These are phyloP conservation scores for Kalaharituber pfeilii DNA, from an alignment of 2,329 filamentous ascomycete species.

Conservation along the genomic window DNA sequence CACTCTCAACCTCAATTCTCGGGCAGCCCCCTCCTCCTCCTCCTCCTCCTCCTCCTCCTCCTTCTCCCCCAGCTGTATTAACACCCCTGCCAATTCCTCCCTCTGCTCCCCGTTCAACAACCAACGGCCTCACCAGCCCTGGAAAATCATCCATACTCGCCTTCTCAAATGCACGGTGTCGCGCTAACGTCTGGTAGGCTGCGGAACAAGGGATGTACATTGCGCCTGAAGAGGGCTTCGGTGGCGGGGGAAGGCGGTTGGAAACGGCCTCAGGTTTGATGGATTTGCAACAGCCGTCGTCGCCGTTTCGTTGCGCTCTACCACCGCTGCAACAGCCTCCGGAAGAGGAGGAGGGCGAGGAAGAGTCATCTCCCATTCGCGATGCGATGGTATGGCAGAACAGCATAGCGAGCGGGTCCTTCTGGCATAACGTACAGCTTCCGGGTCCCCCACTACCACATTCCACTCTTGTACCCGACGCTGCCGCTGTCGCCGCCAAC, in stretches of 20 bases:
- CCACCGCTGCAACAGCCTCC: background rate
- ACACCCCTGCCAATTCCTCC: conserved; percentile 20
- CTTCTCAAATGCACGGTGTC: conserved; percentile 21
- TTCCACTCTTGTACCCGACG: background rate
- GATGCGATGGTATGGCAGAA: conserved; percentile 71
- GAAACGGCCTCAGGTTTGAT: background rate
- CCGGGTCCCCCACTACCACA: conserved; percentile 35
- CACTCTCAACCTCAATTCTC: conserved; percentile 20
- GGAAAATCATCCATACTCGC: conserved; percentile 19
- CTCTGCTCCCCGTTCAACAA: conserved; percentile 11
- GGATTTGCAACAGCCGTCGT: background rate
- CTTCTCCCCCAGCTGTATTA: conserved; percentile 20
- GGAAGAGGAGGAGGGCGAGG: background rate
- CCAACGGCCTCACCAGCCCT: conserved; percentile 20
- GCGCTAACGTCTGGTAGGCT: conserved; percentile 21
- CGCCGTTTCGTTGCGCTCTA: background rate
- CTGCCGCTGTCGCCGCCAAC: background rate
- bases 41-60: conserved; percentile 17
- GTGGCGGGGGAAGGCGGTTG: conserved; percentile 3
- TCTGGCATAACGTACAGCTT: conserved; percentile 59
- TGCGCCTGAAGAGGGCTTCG: background rate
- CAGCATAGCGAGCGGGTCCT: conserved; percentile 60
- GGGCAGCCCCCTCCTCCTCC: conserved; percentile 18
- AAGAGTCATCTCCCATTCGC: background rate
- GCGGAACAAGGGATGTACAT: conserved; percentile 22